Conservation (phyloP, 768 basidiomycete species). For the Boletus subcaerulescens region DNA sequence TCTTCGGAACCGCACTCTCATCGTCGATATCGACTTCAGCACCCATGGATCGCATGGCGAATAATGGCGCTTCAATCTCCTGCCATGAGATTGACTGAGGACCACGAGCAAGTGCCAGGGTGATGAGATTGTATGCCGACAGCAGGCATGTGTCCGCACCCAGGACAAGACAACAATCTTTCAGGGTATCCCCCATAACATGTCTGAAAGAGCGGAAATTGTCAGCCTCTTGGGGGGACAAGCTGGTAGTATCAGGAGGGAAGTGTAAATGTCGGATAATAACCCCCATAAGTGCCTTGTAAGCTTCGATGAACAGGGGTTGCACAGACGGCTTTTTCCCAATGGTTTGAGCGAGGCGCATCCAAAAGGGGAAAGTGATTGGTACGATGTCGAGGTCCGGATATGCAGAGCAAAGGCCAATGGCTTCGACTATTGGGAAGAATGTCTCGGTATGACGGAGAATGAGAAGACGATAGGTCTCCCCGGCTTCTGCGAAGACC, state of each 20-base stretch:
- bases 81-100: constrained; percentile 77
- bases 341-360: constrained; percentile 88
- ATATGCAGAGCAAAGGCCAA: constrained; percentile 90
- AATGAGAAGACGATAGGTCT: constrained; percentile 88
- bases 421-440: constrained; percentile 93
- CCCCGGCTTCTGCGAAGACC: constrained; percentile 96
- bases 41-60: constrained; percentile 98
- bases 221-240: constrained; percentile 84
- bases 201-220: constrained; percentile 94
- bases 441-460: constrained; percentile 89
- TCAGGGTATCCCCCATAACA: constrained; percentile 98
- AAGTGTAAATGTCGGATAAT: constrained; percentile 92
- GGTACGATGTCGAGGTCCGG: constrained; percentile 93
- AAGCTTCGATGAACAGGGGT: constrained; percentile 79
- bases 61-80: constrained; percentile 94
- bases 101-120: constrained; percentile 61
- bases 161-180: constrained; percentile 95
- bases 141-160: constrained; percentile 82
- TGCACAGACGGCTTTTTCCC: constrained; percentile 71
- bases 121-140: constrained; percentile 78
- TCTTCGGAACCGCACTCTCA: constrained; percentile 85
- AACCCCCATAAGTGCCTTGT: constrained; percentile 76
- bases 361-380: constrained; percentile 99
- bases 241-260: constrained; percentile 62
- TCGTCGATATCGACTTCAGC: constrained; percentile 85